Evolutionary conservation across 805 yeast species (phyloP).

Genomic region (Kregervanrija fluxuum): DNA sequence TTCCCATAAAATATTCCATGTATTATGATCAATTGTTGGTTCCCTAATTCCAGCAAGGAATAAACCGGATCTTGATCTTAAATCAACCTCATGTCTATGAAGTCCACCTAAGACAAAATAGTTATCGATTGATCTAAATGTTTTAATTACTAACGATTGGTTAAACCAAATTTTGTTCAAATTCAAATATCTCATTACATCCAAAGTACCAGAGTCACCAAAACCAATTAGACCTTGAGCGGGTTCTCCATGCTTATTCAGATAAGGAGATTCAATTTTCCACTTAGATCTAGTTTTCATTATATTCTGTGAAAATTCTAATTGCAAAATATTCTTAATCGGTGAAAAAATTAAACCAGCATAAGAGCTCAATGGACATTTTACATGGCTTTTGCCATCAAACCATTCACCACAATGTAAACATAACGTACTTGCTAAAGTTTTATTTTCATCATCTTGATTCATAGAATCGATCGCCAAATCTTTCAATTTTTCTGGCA

Average conservation of each 20-base stretch:
- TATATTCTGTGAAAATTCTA: conserved; percentile 6
- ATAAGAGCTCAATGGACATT: conserved; percentile 18
- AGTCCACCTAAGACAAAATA: conserved; percentile 1
- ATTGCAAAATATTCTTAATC: conserved; percentile 14
- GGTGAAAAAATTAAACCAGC: conserved; percentile 22
- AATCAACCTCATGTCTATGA: conserved; percentile 4
- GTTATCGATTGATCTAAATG: conserved; percentile 11
- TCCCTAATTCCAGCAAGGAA: conserved; percentile 21
- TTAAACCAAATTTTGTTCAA: conserved; percentile 56
- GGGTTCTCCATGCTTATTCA: conserved; percentile 71
- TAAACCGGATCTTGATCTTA: conserved; percentile 23
- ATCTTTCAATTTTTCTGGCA: conserved; percentile 32
- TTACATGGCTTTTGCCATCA: conserved; percentile 11
- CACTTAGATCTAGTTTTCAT: conserved; percentile 11
- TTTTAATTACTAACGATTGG: conserved; percentile 26
- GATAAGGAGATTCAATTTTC: conserved; percentile 53
- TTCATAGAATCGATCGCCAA: conserved; percentile 3
- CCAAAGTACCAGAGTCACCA: conserved; percentile 49
- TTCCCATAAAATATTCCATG: conserved; percentile 9
- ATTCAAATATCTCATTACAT: conserved; percentile 44
- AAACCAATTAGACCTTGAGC: conserved; percentile 47
- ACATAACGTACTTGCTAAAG: conserved; percentile 11
- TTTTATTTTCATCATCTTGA: background rate
- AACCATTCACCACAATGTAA: conserved; percentile 21
- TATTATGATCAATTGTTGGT: conserved; percentile 17